A percentile compares a stretch with the other conserved stretches of the same genome.
Conservation (phyloP, 1,284 basidiomycete species). For the Ustilago vetiveriae region DNA sequence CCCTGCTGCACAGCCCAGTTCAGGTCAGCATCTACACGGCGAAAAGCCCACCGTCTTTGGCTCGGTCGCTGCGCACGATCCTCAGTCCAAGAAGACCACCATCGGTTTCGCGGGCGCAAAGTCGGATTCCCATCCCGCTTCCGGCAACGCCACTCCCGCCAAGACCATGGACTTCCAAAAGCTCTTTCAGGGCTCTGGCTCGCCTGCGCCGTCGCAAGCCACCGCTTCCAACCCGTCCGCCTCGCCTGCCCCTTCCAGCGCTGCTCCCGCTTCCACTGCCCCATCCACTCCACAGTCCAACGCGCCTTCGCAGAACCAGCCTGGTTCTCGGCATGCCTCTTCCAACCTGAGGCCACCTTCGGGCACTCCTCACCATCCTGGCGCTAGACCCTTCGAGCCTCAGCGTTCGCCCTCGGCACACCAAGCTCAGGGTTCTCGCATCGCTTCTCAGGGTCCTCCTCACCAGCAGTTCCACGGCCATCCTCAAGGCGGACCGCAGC, state of each 20-base stretch:
- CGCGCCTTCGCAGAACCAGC: slow-evolving; percentile 16
- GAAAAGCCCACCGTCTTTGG: slow-evolving; percentile 67
- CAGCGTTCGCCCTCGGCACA: slow-evolving; percentile 51
- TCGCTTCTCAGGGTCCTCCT: slow-evolving; percentile 34
- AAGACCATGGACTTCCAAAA: slow-evolving; percentile 65
- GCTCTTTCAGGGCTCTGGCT: slow-evolving; percentile 62
- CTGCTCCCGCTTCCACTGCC: slow-evolving; percentile 31
- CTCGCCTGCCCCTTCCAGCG: slow-evolving; percentile 39
- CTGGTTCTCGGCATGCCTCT: slow-evolving; percentile 36
- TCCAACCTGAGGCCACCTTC: slow-evolving; percentile 52
- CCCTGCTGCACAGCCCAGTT: slow-evolving; percentile 66
- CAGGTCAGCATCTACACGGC: slow-evolving; percentile 62
- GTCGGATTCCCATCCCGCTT: slow-evolving; percentile 71
- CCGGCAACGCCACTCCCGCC: slow-evolving; percentile 53
- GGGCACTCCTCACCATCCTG: slow-evolving; percentile 43
- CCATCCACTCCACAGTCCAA: slow-evolving; percentile 34
- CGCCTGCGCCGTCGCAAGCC: slow-evolving; percentile 35
- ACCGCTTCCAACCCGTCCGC: slow-evolving; percentile 34
- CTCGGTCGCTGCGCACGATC: slow-evolving; percentile 57
- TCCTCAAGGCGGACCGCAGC: slow-evolving; percentile 45
- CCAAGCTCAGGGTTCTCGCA: slow-evolving; percentile 36
- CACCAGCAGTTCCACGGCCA: slow-evolving; percentile 50
- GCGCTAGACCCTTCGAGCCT: slow-evolving; percentile 52
- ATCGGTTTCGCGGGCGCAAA: slow-evolving; percentile 54
- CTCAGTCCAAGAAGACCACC: slow-evolving; percentile 61